Conservation (phyloP, 179 eudicot genomes). For the Beta macrorhiza region DNA sequence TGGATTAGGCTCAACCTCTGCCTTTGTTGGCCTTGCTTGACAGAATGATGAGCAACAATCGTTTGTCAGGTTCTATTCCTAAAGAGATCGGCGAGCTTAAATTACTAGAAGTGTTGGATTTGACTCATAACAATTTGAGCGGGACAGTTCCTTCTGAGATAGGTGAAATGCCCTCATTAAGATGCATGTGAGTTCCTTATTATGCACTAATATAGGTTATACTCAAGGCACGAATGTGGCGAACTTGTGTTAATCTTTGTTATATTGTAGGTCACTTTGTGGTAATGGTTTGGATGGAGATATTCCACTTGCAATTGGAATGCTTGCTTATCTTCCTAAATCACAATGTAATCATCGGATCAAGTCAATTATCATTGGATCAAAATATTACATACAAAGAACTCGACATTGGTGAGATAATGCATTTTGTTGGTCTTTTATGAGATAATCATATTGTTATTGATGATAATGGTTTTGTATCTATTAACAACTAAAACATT, state of each 20-base stretch:
- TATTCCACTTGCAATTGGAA: constrained; percentile 16
- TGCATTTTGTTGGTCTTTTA: background rate
- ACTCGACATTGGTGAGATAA: constrained; percentile 30
- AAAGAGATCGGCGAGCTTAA: constrained; percentile 47
- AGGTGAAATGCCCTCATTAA: constrained; percentile 44
- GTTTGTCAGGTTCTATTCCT: constrained; percentile 48
- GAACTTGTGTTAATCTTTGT: background rate
- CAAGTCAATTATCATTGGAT: constrained; percentile 3
- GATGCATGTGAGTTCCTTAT: constrained; percentile 43
- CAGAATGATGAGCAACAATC: constrained; percentile 47
- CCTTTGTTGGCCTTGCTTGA: constrained; percentile 35
- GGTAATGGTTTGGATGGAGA: constrained; percentile 32
- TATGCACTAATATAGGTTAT: background rate
- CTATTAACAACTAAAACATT: background rate
- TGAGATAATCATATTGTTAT: background rate
- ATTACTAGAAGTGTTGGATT: constrained; percentile 43
- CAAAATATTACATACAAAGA: constrained; percentile 11
- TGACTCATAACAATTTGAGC: constrained; percentile 45
- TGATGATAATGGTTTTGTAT: background rate
- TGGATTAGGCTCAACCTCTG: constrained; percentile 22
- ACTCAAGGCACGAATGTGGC: too few species aligned
- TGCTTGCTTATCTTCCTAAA: constrained; percentile 27
- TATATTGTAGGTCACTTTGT: constrained; percentile 34
- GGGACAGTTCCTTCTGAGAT: constrained; percentile 45
- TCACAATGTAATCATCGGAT: constrained; percentile 19